Percentiles rank a stretch among this genome's conserved stretches.
These are phyloP conservation scores for Parmelia sp. DNA, from an alignment of 495 filamentous ascomycete species.

Conservation along the genomic window DNA sequence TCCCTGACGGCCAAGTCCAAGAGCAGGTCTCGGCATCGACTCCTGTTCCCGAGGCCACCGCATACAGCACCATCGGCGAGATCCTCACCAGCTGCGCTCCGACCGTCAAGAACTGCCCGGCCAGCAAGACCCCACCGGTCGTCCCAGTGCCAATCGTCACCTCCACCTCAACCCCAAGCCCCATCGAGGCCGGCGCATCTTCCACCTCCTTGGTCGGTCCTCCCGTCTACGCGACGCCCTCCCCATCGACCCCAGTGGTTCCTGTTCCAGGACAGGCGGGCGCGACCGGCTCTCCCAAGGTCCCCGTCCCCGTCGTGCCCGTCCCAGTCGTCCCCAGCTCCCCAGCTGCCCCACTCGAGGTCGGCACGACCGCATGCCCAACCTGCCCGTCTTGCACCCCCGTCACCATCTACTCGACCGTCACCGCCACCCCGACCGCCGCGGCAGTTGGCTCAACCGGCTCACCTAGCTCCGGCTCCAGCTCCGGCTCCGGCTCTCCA, in stretches of 20 bases:
- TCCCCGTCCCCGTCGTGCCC: neutral
- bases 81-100: conserved; percentile 56
- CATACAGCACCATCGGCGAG: conserved; percentile 50
- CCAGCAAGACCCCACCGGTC: conserved; percentile 19
- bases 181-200: conserved; percentile 5
- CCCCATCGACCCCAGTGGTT: conserved; percentile 2
- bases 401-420: conserved; percentile 22
- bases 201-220: conserved; percentile 17
- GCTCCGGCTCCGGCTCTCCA: conserved; percentile 21
- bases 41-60: conserved; percentile 33
- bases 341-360: conserved; percentile 23
- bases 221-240: conserved; percentile 14
- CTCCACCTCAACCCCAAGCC: neutral
- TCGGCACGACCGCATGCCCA: conserved; percentile 14
- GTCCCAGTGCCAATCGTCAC: conserved; percentile 10
- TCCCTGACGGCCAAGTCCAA: conserved; percentile 26
- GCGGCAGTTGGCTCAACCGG: conserved; percentile 18
- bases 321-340: neutral
- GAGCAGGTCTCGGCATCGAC: conserved; percentile 15
- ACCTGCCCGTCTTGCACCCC: conserved; percentile 18
- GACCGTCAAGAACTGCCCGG: conserved; percentile 38
- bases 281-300: conserved; percentile 22
- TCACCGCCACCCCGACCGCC: conserved; percentile 21
- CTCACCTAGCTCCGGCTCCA: conserved; percentile 16
- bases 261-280: conserved; percentile 18